Conservation (phyloP, 768 basidiomycete species). For the Piloderma croceum region DNA sequence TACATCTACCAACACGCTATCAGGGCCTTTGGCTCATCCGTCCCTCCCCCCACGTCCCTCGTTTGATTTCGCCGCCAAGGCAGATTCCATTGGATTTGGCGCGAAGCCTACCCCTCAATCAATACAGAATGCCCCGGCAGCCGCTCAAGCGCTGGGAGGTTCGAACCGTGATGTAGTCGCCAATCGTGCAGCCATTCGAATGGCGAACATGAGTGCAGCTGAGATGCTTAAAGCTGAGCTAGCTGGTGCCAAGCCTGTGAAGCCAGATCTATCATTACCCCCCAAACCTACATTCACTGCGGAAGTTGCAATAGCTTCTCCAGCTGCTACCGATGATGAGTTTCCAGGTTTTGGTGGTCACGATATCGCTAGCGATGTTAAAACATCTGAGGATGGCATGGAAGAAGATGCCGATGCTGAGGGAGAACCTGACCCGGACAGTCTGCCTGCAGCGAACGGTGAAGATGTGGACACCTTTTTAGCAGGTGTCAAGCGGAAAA, state of each 20-base stretch:
- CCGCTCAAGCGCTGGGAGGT: slow-evolving; percentile 70
- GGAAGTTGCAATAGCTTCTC: slow-evolving; percentile 33
- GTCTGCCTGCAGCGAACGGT: slow-evolving; percentile 12
- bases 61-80: slow-evolving; percentile 68
- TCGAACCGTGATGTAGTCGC: slow-evolving; percentile 89
- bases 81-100: slow-evolving; percentile 74
- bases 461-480: slow-evolving; percentile 13
- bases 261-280: slow-evolving; percentile 26
- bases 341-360: slow-evolving; percentile 28
- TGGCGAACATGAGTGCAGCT: slow-evolving; percentile 96
- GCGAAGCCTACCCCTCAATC: slow-evolving; percentile 57
- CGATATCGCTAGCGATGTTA: slow-evolving; percentile 2
- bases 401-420: slow-evolving; percentile 25
- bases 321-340: slow-evolving; percentile 26
- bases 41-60: slow-evolving; percentile 61
- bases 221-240: slow-evolving; percentile 91
- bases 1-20: slow-evolving; percentile 38
- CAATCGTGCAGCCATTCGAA: slow-evolving; percentile 83
- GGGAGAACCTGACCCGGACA: slow-evolving; percentile 8
- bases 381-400: slow-evolving; percentile 8
- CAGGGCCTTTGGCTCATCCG: slow-evolving; percentile 39
- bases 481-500: slow-evolving; percentile 40
- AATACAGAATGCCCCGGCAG: slow-evolving; percentile 49
- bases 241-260: slow-evolving; percentile 45
- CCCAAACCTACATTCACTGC: slow-evolving; percentile 1